Evolutionary conservation across 2,329 filamentous ascomycete genomes (phyloP), one percentile per base, ranked within the genome.

Genomic region (Neodidymelliopsis sp.): DNA sequence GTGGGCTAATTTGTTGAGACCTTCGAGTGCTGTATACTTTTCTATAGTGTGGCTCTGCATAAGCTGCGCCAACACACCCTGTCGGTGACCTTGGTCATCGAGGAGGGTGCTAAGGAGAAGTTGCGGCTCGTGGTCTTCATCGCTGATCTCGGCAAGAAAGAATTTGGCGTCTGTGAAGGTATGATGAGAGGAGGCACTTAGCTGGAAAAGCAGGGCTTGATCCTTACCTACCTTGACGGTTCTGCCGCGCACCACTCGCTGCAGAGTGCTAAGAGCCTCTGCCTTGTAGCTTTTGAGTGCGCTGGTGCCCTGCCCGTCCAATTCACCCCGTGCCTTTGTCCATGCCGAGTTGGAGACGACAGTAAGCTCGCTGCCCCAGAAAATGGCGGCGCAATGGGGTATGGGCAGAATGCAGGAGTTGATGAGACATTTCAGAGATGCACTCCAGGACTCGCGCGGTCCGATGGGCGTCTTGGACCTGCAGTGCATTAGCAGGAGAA

Each of bases 331-430:
- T 5, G 65, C 67, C 38, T 70, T 71, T 11, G 54, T 62, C 76
- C 76, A 79, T 4, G 71, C 69, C 11, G 73, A 41, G 47, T 78
- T 78, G 56, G 75, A 70, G 6, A 77, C 59, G 10, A 74, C 63
- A 8, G 65, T 52, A 16, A 75, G 60, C 9, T 73, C 65, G 8
- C 67, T 53, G 12, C 71, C 71, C 75, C 75, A 77, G 55, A 76
- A 76, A 16, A 78, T 64, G 30, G 74, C 74, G 3, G 73, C 60
- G 9, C 73, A 71, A 49, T 77, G 74, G 9, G 70, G 63, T 37
- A 79, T 68, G 10, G 74, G 70, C 13, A 73, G 62, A 13, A 77
- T 54, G 20, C 74, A 75, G 11, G 63, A 59, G 51, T 66, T 63
- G 35, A 71, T 63, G 35, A 71, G 65, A 36, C 59, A 63, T 39